Evolutionary conservation across 2,329 filamentous ascomycete species (phyloP).

Genomic region (Aspergillus niger): DNA sequence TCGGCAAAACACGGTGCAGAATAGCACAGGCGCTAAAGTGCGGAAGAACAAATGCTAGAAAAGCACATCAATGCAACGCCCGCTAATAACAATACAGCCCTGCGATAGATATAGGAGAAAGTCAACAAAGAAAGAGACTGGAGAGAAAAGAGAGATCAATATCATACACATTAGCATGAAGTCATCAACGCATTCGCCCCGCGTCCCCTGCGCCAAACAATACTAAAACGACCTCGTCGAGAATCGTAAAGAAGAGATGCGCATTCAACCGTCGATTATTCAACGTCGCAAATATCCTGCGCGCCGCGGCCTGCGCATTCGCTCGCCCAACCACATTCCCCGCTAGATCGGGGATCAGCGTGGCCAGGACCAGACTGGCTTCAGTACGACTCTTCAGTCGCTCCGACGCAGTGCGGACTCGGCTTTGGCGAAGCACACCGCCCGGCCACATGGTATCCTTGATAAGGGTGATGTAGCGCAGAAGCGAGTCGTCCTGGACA

Average conservation of each 20-base stretch:
- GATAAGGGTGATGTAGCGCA: slow-evolving; percentile 73
- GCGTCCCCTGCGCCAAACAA: slow-evolving; percentile 54
- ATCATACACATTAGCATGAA: background rate
- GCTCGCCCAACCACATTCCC: slow-evolving; percentile 89
- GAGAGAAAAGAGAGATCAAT: background rate
- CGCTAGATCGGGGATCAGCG: slow-evolving; percentile 85
- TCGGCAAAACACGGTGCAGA: background rate
- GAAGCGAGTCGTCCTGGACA: slow-evolving; percentile 74
- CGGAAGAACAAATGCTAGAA: background rate
- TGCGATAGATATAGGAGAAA: slow-evolving; percentile 2
- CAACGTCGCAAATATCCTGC: slow-evolving; percentile 83
- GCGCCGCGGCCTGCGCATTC: slow-evolving; percentile 87
- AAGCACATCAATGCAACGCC: background rate
- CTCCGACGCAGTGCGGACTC: slow-evolving; percentile 67
- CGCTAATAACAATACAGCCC: slow-evolving; percentile 3
- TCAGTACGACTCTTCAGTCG: slow-evolving; percentile 81
- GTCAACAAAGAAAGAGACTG: background rate
- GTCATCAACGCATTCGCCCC: slow-evolving; percentile 11
- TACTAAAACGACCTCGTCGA: slow-evolving; percentile 69
- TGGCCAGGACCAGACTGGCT: slow-evolving; percentile 84
- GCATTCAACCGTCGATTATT: slow-evolving; percentile 88
- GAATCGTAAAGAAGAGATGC: slow-evolving; percentile 69
- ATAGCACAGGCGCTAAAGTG: background rate
- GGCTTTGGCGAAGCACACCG: slow-evolving; percentile 49
- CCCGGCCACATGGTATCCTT: slow-evolving; percentile 78